Evolutionary conservation across 371 early-diverging fungal species (phyloP), one percentile per base, ranked within the genome.

Genomic region (Mortierella sp.): DNA sequence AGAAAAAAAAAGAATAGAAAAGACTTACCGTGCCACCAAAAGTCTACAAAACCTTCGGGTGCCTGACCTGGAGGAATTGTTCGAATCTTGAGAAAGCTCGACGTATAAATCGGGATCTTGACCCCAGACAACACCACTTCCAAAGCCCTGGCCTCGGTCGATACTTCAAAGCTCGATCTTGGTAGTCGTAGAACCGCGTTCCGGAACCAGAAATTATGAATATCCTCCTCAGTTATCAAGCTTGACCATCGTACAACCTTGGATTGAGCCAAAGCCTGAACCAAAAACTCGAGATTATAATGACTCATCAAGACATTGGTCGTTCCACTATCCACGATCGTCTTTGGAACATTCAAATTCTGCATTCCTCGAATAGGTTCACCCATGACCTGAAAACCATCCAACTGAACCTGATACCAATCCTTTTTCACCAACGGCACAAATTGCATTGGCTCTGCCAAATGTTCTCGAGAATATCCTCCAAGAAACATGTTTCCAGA

Each of bases 251-350:
- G 57, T 21, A 79, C 62, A 2, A 72, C 47, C 5, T 14, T 21
- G 4, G 82, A 75, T n/a, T 62, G 59, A n/a, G 79, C 71, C 51
- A 84, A 30, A 16, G 84, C 68, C 12, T 46, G 66, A 11, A 82
- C 69, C 56, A 84, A 51, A 52, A 60, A 60, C 45, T 75, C 74
- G 7, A 84, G 65, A 56, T 81, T 82, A 48, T 79, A 79, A 47
- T 70, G 68, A 46, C 76, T 75, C 82, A 76, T 81, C 67, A 71
- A 60, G 70, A 75, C 75, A 48, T 84, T 81, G 30, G 79, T 84
- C 44, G 80, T 81, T 7, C 84, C 84, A 14, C 77, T 80, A 19
- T 84, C 84, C 6, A 84, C 69, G 48, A 84, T 84, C 6, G 82
- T 64, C 59, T 81, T 72, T 14, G 82, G 84, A 16, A 63, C 4